Evolutionary conservation across 2,329 filamentous ascomycete genomes (phyloP), one percentile per base, ranked within the genome.

Genomic region (Fusarium staphyleae): DNA sequence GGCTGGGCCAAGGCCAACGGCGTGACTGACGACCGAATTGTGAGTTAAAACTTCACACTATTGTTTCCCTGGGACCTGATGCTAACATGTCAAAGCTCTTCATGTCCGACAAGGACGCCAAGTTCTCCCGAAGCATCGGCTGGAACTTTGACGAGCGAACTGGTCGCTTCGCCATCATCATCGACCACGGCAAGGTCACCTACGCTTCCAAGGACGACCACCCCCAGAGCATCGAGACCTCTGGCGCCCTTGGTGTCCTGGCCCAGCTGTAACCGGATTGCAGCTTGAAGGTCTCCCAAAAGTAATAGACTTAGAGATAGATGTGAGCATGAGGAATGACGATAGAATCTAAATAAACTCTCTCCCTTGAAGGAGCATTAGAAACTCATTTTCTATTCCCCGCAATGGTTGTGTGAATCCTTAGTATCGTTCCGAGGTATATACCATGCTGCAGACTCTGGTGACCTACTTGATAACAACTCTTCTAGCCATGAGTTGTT

Each of bases 1-100:
- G 91, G 89, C 48, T 95, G 90, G 90, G 88, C 86, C 77, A 96
- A 96, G 84, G 91, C 91, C 70, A 93, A 96, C 77, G 81, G 82
- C 46, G 81, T 93, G 70, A 87, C 84, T 70, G 85, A 87, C 61
- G 87, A 93, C 66, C 81, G 74, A 52, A 81, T 85, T 62, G 81
- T 84, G 66, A 66, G 81, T 73, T 46, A 22, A 3, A 16, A 15
- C 35, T 10, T 29, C 11, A 9, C 29, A 26, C 16, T 10, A 24
- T 8, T 26, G 14, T 32, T 52, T 52, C 34, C 24, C 13, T 15
- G 18, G 28, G 43, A 19, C 42, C 44, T 16, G n/a, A 29, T 36
- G 19, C 50, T 58, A 52, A 58, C 48, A 6, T 3, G 15, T 24
- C 11, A 36, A 36, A 84, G 81, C 81, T 95, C 66, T 95, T 96